A percentile compares a stretch with the other conserved stretches of the same genome.
phyloP scores from a whole-genome alignment of 2,329 filamentous ascomycete genomes.

The Sarocladiaceae sp. region DNA sequence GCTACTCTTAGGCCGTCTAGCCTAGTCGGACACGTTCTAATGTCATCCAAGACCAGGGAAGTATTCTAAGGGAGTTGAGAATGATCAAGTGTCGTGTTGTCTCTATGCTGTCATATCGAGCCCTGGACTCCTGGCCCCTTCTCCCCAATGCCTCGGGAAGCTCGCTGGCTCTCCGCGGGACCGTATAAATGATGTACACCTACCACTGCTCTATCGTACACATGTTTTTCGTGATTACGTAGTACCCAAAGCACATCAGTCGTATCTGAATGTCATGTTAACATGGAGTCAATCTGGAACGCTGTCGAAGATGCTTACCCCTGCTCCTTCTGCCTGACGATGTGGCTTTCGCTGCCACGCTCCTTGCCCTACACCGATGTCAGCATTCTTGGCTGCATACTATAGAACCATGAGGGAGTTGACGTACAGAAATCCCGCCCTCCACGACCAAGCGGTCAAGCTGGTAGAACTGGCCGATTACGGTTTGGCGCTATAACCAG shows the following conservation, averaged over 20 bases:
- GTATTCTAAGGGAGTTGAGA: too few species aligned
- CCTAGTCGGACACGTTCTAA: too few species aligned
- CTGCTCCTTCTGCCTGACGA: conserved; percentile 71
- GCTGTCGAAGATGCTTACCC: conserved; percentile 49
- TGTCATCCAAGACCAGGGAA: too few species aligned
- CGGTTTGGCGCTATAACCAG: conserved; percentile 71
- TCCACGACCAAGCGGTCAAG: conserved; percentile 88
- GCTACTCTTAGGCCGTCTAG: too few species aligned
- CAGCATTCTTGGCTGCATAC: conserved; percentile 13
- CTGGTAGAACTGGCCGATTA: conserved; percentile 92
- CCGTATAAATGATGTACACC: neutral
- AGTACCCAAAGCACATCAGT: neutral
- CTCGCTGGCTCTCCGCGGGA: too few species aligned
- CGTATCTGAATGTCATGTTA: conserved; percentile 8
- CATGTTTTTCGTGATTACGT: neutral
- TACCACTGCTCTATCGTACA: conserved; percentile 1
- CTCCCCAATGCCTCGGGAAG: neutral
- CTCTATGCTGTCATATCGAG: conserved; percentile 3
- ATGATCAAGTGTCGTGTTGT: conserved; percentile 6
- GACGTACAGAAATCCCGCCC: conserved; percentile 64
- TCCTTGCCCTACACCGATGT: conserved; percentile 55
- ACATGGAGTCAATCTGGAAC: too few species aligned
- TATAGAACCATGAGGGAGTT: neutral
- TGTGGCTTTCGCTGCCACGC: conserved; percentile 56
- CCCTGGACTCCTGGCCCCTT: conserved; percentile 2